Base-by-base conservation (phyloP, 768 basidiomycete genomes). In the Tephrocybe sp. region DNA sequence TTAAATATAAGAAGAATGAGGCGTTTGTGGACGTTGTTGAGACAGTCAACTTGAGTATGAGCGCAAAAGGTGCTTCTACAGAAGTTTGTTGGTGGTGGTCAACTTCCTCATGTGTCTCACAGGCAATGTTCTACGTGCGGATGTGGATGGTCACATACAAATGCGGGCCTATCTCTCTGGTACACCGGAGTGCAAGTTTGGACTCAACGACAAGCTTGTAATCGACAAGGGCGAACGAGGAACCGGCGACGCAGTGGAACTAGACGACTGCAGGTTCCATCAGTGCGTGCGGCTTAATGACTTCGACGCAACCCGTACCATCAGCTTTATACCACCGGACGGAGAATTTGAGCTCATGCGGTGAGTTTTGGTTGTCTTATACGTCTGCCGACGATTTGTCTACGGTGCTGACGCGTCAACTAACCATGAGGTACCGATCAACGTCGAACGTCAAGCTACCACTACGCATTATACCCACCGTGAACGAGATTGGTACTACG, bases 1-100 rank as follows among this genome's bases (percentile, higher is more conserved):
- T 98, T 61, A 95, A 94, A 67, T 98, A 99, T 69, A 89, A 97
- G 75, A 99, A 98, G 79, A 99, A 99, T 57, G 97, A 99, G 63
- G 97, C 97, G 0, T 99, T 98, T 58, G 95, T 99, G n/a, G 97
- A 99, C 63, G 97, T 99, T 8, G 90, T 99, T 37, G 97, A 99
- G 72, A 91, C 80, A 2, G 91, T 99, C 53, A 98, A 99, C 62
- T 66, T 98, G 47, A 86, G 91, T 59, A 97, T 98, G 94, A 95
- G 92, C 64, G 89, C 94, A 2, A 97, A 95, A 73, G 94, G 94
- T 88, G 52, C 41, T 75, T 62, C 13, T 57, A 12, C 39, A 27
- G 5, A 44, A 27, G 31, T 38, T 4, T 4, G 1, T 34, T 6
- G 15, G 4, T 15, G 33, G 4, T 1, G 18, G 6, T 13, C 13